Conservation (phyloP, 805 yeast species). For the Yamadazyma endophytica region DNA sequence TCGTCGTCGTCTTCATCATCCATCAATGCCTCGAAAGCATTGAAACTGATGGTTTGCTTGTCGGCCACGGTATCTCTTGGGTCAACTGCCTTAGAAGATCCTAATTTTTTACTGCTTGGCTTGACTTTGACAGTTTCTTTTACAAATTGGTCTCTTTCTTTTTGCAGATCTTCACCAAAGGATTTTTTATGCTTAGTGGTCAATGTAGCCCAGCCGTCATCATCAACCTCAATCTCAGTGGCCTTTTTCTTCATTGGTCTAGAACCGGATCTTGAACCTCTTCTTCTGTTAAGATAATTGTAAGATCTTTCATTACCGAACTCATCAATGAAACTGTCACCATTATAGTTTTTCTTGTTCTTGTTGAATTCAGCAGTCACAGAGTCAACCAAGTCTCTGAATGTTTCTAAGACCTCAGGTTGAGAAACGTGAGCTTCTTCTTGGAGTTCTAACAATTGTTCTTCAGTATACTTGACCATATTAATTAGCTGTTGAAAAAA, state of each 20-base stretch:
- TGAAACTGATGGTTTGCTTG: conserved; percentile 61
- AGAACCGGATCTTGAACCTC: conserved; percentile 49
- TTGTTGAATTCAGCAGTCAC: conserved; percentile 45
- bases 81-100: conserved; percentile 70
- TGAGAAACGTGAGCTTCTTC: conserved; percentile 56
- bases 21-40: conserved; percentile 78
- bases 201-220: conserved; percentile 80
- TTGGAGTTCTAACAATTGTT: conserved; percentile 58
- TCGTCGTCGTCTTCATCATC: conserved; percentile 37
- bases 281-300: conserved; percentile 51
- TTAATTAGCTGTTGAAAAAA: too few relatives aligned
- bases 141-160: conserved; percentile 44
- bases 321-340: conserved; percentile 45
- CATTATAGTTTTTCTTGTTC: conserved; percentile 26
- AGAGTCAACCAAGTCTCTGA: conserved; percentile 61
- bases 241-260: conserved; percentile 59
- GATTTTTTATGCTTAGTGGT: conserved; percentile 40
- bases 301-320: conserved; percentile 42
- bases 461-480: conserved; percentile 67
- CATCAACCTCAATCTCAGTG: conserved; percentile 54
- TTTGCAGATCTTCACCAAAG: conserved; percentile 47
- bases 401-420: conserved; percentile 60
- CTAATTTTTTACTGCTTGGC: conserved; percentile 71
- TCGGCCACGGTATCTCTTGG: conserved; percentile 68
- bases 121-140: conserved; percentile 46